Percentiles rank a stretch among this genome's conserved stretches.
Evolutionary conservation across 306 rosid genomes (phyloP).

Genomic region (Rosa lucieae): DNA sequence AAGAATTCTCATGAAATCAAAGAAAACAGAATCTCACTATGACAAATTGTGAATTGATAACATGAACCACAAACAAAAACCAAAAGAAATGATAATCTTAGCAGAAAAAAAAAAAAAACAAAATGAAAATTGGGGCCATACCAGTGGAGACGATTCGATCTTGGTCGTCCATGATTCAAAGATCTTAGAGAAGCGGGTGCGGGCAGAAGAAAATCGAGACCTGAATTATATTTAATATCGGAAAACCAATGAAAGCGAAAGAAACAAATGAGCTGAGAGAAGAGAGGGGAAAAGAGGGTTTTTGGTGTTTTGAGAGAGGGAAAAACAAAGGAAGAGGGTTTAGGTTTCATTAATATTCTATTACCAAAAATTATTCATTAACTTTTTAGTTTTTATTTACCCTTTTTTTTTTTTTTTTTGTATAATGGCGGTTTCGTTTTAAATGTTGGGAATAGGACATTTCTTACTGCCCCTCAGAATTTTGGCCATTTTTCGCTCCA

Average conservation of each 20-base stretch:
- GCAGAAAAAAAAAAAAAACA: not conserved
- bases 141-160: constrained; percentile 48
- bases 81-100: not conserved
- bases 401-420: too few species aligned
- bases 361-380: not conserved
- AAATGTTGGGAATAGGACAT: too few species aligned
- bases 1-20: not conserved
- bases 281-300: not conserved
- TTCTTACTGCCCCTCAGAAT: too few species aligned
- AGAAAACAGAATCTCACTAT: not conserved
- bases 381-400: too few species aligned
- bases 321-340: constrained; percentile 28
- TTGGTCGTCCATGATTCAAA: constrained; percentile 43
- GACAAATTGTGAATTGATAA: not conserved
- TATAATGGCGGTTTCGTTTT: too few species aligned
- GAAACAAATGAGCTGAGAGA: not conserved
- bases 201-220: not conserved
- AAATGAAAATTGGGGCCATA: constrained; percentile 7
- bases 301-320: constrained; percentile 9
- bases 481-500: too few species aligned
- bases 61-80: not conserved
- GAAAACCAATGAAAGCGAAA: not conserved
- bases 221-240: not conserved
- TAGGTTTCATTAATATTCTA: constrained; percentile 3
- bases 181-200: constrained; percentile 33